Evolutionary conservation across 1,139 yeast genomes (phyloP), one percentile per base, ranked within the genome.

Genomic region (Debaryomyces sp.): DNA sequence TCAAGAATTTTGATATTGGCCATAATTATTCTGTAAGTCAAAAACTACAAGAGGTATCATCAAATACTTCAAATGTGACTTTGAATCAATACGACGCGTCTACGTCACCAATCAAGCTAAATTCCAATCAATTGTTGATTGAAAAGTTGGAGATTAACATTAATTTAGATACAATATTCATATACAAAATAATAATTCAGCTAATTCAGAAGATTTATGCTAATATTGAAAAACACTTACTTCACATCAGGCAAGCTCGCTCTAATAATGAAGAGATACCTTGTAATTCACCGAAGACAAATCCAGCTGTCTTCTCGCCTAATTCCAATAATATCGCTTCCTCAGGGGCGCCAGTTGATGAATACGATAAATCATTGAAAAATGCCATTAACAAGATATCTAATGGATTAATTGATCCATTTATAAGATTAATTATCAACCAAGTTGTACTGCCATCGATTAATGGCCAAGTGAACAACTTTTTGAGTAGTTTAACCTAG

Each of bases 131-230:
- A 50, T 63, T 76, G 44, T 63, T 74, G 42, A 75, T 76, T 35
- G 81, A 76, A 52, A 76, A 75, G 56, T 59, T 76, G 44, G 81
- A 76, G 51, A 74, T 76, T 43, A 76, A 75, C 51, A 75, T 76
- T 44, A 60, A 66, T 24, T 63, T 76, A 46, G 81, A 76, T 53
- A 65, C 64, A 24, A 57, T 75, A 40, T 76, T 76, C 55, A 73
- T 73, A 7, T 73, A 66, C 59, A 74, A 73, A 54, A 68, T 69
- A 34, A 60, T 71, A 44, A 57, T 75, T 38, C 63, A 67, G 52
- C 54, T 75, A 43, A 52, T 75, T 10, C 49, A 66, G n/a, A 57
- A 60, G 46, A 65, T 75, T 27, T 70, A 67, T 44, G 58, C 56
- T 8, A 65, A 65, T 8, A 50, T 68, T 17, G 59, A 57, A 43